Evolutionary conservation across 2,329 filamentous ascomycete species (phyloP), one percentile per base, ranked within the genome.

Genomic region (Paracorniculantispora psalliotae): DNA sequence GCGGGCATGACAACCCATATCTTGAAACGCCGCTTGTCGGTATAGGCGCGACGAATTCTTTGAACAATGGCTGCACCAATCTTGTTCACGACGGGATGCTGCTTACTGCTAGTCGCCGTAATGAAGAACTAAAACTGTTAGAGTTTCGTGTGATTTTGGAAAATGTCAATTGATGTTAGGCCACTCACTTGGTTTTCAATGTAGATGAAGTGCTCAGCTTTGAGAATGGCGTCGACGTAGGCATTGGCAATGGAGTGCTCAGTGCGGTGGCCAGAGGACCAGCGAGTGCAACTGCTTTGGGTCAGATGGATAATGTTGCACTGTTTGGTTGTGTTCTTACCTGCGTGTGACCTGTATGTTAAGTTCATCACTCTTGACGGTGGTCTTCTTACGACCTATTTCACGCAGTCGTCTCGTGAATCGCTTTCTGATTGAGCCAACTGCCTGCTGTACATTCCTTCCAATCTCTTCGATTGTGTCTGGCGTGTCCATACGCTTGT

Each of bases 211-310:
- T 91, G 85, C 67, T 85, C 76, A 19, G 87, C 87, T 51, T 85
- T 84, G 39, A 75, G 77, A 65, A 92, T 92, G 28, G 85, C 81
- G 46, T 88, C 80, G 35, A 89, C 85, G 68, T 96, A 96, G 1
- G 92, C 92, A 69, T 93, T 92, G 62, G 87, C 85, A 62, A 97
- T 93, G 0, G 91, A 96, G 71, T 94, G 91, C 67, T 84, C 81
- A 1, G 77, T 79, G 6, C 72, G 71, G 53, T 79, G 76, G 2
- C 81, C 81, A 15, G 76, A 70, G 2, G 81, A 84, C 81, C 81
- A 84, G 39, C 75, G 71, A 37, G 73, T 76, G 57, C 73, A 76
- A 64, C 80, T 82, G 13, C 25, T 1, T 25, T 10, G 33, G n/a
- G n/a, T n/a, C n/a, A 49, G 4, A 21, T 59, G 21, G 46, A 37